A percentile compares a stretch with the other conserved stretches of the same genome.
These are phyloP conservation scores for Pythium aristosporum DNA, from an alignment of 352 stramenopile species.

Conservation along the genomic window DNA sequence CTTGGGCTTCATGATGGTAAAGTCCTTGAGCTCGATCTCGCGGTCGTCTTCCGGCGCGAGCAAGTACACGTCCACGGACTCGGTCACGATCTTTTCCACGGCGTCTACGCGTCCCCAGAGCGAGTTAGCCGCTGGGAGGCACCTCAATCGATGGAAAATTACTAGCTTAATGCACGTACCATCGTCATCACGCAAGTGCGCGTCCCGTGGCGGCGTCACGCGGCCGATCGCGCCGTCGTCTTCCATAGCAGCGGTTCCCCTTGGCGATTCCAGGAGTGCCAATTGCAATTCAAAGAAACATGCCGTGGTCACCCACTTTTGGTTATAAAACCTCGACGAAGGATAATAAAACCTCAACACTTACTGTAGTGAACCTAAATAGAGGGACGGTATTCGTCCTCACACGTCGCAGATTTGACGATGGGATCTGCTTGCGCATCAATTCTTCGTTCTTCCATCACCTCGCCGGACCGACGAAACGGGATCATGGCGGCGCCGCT, in stretches of 20 bases:
- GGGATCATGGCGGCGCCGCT: slow-evolving; percentile 16
- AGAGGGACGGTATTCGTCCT: neutral
- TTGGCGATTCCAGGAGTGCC: neutral
- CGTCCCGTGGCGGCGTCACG: slow-evolving; percentile 21
- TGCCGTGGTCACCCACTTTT: slow-evolving; percentile 1
- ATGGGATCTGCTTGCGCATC: neutral
- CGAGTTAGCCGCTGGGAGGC: slow-evolving; percentile 1
- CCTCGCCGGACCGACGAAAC: neutral
- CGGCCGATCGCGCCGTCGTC: slow-evolving; percentile 12
- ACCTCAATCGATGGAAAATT: slow-evolving; percentile 2
- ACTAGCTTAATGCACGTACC: neutral
- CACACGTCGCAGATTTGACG: slow-evolving; percentile 3
- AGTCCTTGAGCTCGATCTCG: slow-evolving; percentile 70
- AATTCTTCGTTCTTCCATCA: neutral
- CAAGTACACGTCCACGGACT: slow-evolving; percentile 75
- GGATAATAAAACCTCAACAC: slow-evolving; percentile 8
- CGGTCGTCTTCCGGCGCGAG: slow-evolving; percentile 60
- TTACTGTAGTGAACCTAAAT: slow-evolving; percentile 1
- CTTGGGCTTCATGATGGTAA: slow-evolving; percentile 83
- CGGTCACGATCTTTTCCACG: slow-evolving; percentile 37
- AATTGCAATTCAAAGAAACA: slow-evolving; percentile 14
- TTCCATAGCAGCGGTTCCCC: slow-evolving; percentile 5
- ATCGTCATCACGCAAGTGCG: slow-evolving; percentile 2
- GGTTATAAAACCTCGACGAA: slow-evolving; percentile 3
- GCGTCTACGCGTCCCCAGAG: slow-evolving; percentile 16